A percentile compares a stretch with the other conserved stretches of the same genome.
These are phyloP conservation scores for Lecanicillium sp. DNA, from an alignment of 2,329 filamentous ascomycete species.

Conservation along the genomic window DNA sequence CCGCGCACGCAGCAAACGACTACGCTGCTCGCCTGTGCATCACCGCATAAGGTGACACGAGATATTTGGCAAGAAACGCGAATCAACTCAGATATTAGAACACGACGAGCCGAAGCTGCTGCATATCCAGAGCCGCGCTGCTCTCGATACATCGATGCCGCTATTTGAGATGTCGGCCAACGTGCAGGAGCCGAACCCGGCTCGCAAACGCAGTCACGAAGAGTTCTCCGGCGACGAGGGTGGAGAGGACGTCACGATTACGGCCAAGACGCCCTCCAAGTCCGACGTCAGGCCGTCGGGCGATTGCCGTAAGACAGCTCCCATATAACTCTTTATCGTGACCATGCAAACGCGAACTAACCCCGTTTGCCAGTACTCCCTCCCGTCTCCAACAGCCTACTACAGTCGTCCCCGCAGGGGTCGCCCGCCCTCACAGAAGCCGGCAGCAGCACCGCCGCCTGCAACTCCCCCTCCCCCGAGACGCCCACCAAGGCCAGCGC, in stretches of 20 bases:
- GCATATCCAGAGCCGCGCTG: too few species aligned
- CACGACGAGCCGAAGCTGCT: too few species aligned
- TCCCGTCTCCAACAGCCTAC: slow-evolving; percentile 19
- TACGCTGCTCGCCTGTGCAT: not conserved
- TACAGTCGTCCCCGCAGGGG: slow-evolving; percentile 24
- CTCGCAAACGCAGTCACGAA: slow-evolving; percentile 42
- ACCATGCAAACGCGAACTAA: not conserved
- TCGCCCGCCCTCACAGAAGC: slow-evolving; percentile 36
- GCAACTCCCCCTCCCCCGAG: slow-evolving; percentile 30
- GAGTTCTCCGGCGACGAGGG: slow-evolving; percentile 34
- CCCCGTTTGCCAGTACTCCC: slow-evolving; percentile 21
- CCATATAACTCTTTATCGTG: not conserved
- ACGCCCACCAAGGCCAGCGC: slow-evolving; percentile 26
- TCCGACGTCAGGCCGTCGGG: slow-evolving; percentile 17
- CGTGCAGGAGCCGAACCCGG: slow-evolving; percentile 35
- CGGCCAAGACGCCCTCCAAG: slow-evolving; percentile 17
- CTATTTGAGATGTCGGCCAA: slow-evolving; percentile 43
- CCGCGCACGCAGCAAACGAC: not conserved
- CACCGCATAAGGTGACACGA: not conserved
- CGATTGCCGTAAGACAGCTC: slow-evolving; percentile 20
- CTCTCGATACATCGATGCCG: slow-evolving; percentile 44
- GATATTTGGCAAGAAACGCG: too few species aligned
- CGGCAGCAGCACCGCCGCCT: slow-evolving; percentile 34
- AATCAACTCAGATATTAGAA: too few species aligned
- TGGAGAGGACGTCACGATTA: slow-evolving; percentile 19